Conservation (phyloP, 257 asterid species). For the Nemophila menziesii region DNA sequence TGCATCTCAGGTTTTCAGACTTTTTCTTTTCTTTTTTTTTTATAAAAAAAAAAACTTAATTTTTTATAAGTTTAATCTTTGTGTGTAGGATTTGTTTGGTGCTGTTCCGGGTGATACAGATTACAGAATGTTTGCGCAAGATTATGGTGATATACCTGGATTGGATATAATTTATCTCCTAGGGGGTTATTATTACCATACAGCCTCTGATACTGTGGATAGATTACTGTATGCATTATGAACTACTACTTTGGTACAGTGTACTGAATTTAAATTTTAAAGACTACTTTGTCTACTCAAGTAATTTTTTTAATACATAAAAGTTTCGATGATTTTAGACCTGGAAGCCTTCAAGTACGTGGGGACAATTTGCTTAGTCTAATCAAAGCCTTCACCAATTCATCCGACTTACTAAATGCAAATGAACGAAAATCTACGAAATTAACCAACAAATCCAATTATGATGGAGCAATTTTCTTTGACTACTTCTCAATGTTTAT, state of each 20-base stretch:
- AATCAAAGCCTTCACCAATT: slow-evolving; percentile 72
- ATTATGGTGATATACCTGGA: slow-evolving; percentile 93
- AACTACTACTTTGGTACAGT: slow-evolving; percentile 50
- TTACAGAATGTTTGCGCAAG: slow-evolving; percentile 85
- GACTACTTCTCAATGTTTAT: slow-evolving; percentile 60
- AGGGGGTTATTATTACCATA: slow-evolving; percentile 95
- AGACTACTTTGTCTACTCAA: slow-evolving; percentile 6
- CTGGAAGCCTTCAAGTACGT: slow-evolving; percentile 99
- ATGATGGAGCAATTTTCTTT: slow-evolving; percentile 57
- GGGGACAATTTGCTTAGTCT: slow-evolving; percentile 77
- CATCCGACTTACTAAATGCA: slow-evolving; percentile 68
- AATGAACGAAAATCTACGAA: slow-evolving; percentile 43
- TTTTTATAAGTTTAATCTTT: not conserved
- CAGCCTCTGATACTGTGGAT: slow-evolving; percentile 93
- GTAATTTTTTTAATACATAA: slow-evolving; percentile 20
- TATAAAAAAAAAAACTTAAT: no score
- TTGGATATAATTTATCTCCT: slow-evolving; percentile 91
- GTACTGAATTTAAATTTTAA: slow-evolving; percentile 21
- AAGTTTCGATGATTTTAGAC: slow-evolving; percentile 36
- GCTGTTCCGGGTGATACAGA: slow-evolving; percentile 94
- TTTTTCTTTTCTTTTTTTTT: no score
- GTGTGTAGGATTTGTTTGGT: slow-evolving; percentile 82
- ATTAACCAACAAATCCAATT: slow-evolving; percentile 31
- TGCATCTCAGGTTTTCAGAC: slow-evolving; percentile 82
- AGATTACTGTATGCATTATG: slow-evolving; percentile 81